A percentile compares a stretch with the other conserved stretches of the same genome.
phyloP scores from a whole-genome alignment of 768 basidiomycete species.

The Suillus discolor region DNA sequence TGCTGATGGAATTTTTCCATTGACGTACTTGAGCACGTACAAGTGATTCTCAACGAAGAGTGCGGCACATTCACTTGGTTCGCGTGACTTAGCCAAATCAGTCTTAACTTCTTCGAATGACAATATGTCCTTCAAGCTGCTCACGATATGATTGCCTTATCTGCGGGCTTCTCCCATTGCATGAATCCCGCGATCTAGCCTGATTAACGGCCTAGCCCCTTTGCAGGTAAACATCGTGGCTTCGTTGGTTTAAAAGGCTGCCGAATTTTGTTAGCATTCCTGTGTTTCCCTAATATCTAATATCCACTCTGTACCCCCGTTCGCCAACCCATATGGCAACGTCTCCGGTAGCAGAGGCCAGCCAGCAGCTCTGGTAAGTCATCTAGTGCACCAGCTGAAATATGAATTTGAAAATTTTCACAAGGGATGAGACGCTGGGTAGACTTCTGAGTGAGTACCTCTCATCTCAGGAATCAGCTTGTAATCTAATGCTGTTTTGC shows the following conservation, averaged over 20 bases:
- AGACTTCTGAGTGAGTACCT: slow-evolving; percentile 56
- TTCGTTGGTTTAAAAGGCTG: slow-evolving; percentile 40
- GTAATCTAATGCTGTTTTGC: slow-evolving; percentile 16
- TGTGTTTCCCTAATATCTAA: slow-evolving; percentile 42
- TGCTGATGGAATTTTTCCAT: slow-evolving; percentile 34
- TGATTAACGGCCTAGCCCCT: slow-evolving; percentile 53
- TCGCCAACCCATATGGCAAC: slow-evolving; percentile 49
- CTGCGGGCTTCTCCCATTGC: slow-evolving; percentile 46
- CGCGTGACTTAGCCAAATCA: slow-evolving; percentile 33
- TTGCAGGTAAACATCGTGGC: slow-evolving; percentile 27
- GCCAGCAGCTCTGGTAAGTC: slow-evolving; percentile 67
- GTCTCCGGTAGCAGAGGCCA: slow-evolving; percentile 61
- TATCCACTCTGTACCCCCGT: slow-evolving; percentile 28
- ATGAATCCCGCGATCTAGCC: slow-evolving; percentile 59
- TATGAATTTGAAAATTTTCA: slow-evolving; percentile 24
- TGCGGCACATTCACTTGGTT: slow-evolving; percentile 20
- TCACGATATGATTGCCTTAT: slow-evolving; percentile 30
- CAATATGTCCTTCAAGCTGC: slow-evolving; percentile 16
- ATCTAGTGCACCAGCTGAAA: slow-evolving; percentile 7
- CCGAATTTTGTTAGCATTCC: slow-evolving; percentile 23
- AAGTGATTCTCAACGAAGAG: slow-evolving; percentile 28
- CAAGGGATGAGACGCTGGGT: slow-evolving; percentile 68
- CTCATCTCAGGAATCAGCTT: slow-evolving; percentile 9
- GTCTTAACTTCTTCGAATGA: slow-evolving; percentile 22
- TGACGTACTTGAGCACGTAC: slow-evolving; percentile 33